These are phyloP conservation scores for Phytophthora citricola DNA, from an alignment of 352 stramenopile genomes.

Conservation along the genomic window DNA sequence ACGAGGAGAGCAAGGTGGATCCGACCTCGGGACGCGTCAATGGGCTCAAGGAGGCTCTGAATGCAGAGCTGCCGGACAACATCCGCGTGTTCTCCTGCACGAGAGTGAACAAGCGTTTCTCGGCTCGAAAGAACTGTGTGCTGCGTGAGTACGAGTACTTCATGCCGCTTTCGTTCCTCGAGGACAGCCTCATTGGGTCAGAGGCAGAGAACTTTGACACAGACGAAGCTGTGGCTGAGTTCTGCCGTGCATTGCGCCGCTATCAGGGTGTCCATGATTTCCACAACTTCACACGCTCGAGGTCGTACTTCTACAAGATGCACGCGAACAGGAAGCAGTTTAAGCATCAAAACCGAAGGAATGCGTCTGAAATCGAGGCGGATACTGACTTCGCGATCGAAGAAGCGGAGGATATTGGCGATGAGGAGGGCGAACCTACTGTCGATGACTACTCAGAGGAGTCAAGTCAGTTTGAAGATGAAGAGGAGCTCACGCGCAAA, in stretches of 20 bases:
- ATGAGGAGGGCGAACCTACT: slow-evolving; percentile 20
- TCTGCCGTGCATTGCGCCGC: slow-evolving; percentile 55
- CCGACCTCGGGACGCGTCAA: slow-evolving; percentile 56
- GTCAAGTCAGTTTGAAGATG: slow-evolving; percentile 51
- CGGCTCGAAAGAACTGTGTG: slow-evolving; percentile 87
- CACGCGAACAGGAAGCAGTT: slow-evolving; percentile 50
- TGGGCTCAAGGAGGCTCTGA: slow-evolving; percentile 73
- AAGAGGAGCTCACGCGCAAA: slow-evolving; percentile 54
- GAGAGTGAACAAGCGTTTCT: slow-evolving; percentile 91
- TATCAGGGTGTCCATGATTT: slow-evolving; percentile 92
- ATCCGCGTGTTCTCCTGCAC: slow-evolving; percentile 91
- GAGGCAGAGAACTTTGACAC: slow-evolving; percentile 37
- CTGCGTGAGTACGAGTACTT: slow-evolving; percentile 93
- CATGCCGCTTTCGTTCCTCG: slow-evolving; percentile 81
- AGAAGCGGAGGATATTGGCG: slow-evolving; percentile 10
- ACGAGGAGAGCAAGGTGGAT: slow-evolving; percentile 76
- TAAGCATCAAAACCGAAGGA: slow-evolving; percentile 23
- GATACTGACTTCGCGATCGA: slow-evolving; percentile 17
- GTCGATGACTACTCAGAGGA: slow-evolving; percentile 29
- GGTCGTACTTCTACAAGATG: slow-evolving; percentile 79
- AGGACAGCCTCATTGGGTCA: slow-evolving; percentile 45
- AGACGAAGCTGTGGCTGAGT: slow-evolving; percentile 50
- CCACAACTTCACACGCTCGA: slow-evolving; percentile 92
- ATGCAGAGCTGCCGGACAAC: slow-evolving; percentile 74
- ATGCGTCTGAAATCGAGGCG: slow-evolving; percentile 10